Evolutionary conservation across 2,329 filamentous ascomycete species (phyloP), one percentile per base, ranked within the genome.

Genomic region (Paecilomyces variotii): DNA sequence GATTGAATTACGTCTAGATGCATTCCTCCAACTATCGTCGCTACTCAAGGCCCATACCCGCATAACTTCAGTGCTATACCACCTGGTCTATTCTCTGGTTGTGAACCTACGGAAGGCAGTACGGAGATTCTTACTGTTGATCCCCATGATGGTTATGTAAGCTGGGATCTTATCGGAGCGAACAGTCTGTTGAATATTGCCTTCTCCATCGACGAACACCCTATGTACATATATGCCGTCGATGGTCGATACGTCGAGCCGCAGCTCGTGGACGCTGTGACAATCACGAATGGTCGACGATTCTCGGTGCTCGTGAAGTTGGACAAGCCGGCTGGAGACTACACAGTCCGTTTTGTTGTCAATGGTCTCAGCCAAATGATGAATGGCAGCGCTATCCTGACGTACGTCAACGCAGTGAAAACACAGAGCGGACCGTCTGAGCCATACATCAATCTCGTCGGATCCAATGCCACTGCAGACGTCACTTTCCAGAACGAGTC

Each of bases 331-430:
- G 63, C 75, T 0, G 80, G 80, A 0, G 71, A 80, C 59, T 87
- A 83, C 67, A 79, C 78, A 5, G 79, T 86, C 32, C 82, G 85
- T 2, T 73, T 82, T 49, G 78, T 80, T 27, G 78, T 80, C 14
- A 71, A 73, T 12, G 75, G 73, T 30, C 68, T 76, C 2, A 78
- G 80, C 10, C 85, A 87, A 65, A 76, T 86, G 57, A 75, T 87
- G 30, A 76, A 77, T 12, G 83, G 80, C 1, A 76, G 78, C 19
- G 84, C 80, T 0, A 72, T 78, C 7, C 69, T 87, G 45, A 72
- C 74, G 0, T 80, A 80, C 61, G 60, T 65, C 19, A 65, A 67
- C 25, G 55, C 60, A 7, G 56, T 68, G 24, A 60, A 55, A 54
- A 60, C 57, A 35, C 66, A 60, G 11, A 53, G 55, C 14, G 53